Base-by-base conservation (phyloP, 1,139 yeast species). In the Yamadazyma dendronema region DNA sequence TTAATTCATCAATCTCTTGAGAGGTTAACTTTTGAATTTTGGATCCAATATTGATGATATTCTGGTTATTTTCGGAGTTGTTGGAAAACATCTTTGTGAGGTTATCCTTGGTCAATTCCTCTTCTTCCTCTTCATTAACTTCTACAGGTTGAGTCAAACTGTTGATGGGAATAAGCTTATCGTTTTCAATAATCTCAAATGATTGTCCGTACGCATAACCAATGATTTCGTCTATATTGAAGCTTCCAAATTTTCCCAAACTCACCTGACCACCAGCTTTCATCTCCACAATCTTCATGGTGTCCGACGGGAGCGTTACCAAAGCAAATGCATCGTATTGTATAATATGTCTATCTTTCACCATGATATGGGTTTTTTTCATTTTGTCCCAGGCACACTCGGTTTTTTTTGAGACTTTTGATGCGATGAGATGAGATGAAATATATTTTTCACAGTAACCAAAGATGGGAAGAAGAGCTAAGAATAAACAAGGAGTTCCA, bases 161-260 rank as follows among this genome's bases (percentile, higher is more conserved):
- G 36, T 64, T 61, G 32, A 79, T 72, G 2, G 83, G 77, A 34
- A 59, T 60, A 14, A 54, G 59, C 10, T 57, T 61, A 2, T 56
- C 57, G 4, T 47, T 51, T 6, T 42, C 53, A 22, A 72, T 56
- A 30, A 92, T 84, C 56, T 92, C 97, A 61, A 92, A 92, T 0
- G 95, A 80, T 50, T 85, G 90, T 1, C 98, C 98, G 50, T 78
- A 84, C 4, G 92, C 85, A 52, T 72, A 82, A 2, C 96, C 97
- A 26, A 92, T 56, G 12, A 92, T 74, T 39, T 79, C 84, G 48
- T 82, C 77, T 4, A 84, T 88, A 30, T 74, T 67, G 59, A 94
- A 92, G 1, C 82, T 67, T 7, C 98, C 99, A 61, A 92, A 94
- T 59, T 92, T 92, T 2, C 98, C 98, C 47, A 94, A 66, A 39